Evolutionary conservation across 1,139 yeast species (phyloP), one percentile per base, ranked within the genome.

Genomic region (Suhomyces wounanorum): DNA sequence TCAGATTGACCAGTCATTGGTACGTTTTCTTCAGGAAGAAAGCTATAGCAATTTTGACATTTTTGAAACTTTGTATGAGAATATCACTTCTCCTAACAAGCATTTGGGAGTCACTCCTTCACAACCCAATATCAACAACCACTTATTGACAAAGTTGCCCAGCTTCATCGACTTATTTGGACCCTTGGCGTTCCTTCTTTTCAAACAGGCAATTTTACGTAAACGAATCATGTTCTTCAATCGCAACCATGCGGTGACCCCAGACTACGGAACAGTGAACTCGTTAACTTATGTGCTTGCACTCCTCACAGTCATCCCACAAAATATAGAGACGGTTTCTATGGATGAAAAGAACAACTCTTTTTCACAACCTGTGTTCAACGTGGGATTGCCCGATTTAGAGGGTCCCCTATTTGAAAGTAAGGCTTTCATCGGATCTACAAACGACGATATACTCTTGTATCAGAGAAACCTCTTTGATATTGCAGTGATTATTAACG

Each of bases 381-480:
- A 84, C 40, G 77, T 87, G 23, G 87, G 90, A 16, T 77, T 88
- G 31, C 77, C 79, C 48, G 94, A 88, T 61, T 70, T 81, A 47
- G 45, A 51, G 31, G 62, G 56, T 28, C 54, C 54, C 2, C 50
- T 64, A 43, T 36, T 62, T 11, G 48, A 61, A 44, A 45, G 63
- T 6, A 55, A 63, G 31, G 79, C 81, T 1, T 85, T 69, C 61
- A 72, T 87, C 40, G 94, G 87, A 0, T 77, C 83, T 16, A 86
- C 96, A 1, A 82, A 87, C 48, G 96, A 89, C 63, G 87, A 84
- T 52, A 82, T 89, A 23, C 63, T 88, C 44, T 68, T 83, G 59
- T 83, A 78, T 53, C 85, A 83, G 56, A 65, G 67, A 10, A 76
- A 77, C 14, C 59, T 85, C 1, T 88, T 80, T 63, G 95, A 88